Base-by-base conservation (phyloP, 345 rosid genomes). In the Brassica juncea region DNA sequence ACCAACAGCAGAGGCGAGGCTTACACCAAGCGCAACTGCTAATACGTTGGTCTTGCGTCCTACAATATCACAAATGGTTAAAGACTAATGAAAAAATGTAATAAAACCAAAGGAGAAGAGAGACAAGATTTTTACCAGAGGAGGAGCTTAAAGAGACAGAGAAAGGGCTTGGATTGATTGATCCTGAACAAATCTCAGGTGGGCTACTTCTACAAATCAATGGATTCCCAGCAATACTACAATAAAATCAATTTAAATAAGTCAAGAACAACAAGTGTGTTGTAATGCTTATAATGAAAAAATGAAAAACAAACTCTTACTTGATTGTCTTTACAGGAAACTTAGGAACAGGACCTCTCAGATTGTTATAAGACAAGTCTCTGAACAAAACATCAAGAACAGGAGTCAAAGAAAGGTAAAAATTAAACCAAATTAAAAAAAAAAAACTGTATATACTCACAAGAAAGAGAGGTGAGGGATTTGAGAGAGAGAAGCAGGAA, bases 361-460 rank as follows among this genome's bases (percentile, higher is more conserved):
- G 92, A 83, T 94, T 94, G 89, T 94, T 94, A 66, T 84, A 94
- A 76, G 97, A 94, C 84, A 94, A 85, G 86, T 94, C 99, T 85
- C 97, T 94, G 89, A 82, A 84, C 74, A 74, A 34, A 77, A 10
- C 67, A 72, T 31, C 27, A 75, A 37, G 78, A 76, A 57, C 68
- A 58, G 57, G 66, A 78, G 71, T 16, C 47, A 70, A 70, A 44
- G 10, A 49, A n/a, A 54, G 3, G 6, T 66, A 21, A 59, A 23
- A 57, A 16, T 6, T 15, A 65, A 54, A 12, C 44, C 35, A 32
- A 65, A 72, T 10, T 10, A 58, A 25, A 34, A 70, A 70, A 2
- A 6, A 27, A 37, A 54, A 35, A 39, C 12, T 44, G n/a, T 44
- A 11, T 14, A n/a, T 2, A 88, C 98, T 89, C 85, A 92, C 98